A percentile compares a stretch with the other conserved stretches of the same genome.
These are phyloP conservation scores for Alnus rubra DNA, from an alignment of 306 rosid species.

Conservation along the genomic window DNA sequence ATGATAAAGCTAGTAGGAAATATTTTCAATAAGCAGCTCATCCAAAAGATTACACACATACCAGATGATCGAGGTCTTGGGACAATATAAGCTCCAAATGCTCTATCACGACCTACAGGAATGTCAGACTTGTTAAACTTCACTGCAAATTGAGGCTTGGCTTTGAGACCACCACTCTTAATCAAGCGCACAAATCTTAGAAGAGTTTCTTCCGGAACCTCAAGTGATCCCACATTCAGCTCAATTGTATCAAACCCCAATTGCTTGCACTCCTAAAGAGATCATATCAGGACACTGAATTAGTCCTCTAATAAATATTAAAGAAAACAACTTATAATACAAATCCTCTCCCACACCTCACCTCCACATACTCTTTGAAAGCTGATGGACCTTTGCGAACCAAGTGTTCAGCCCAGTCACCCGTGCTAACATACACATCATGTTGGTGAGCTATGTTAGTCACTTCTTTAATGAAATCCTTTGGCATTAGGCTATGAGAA, in stretches of 20 bases:
- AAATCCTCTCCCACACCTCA: slow-evolving; percentile 25
- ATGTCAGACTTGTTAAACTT: slow-evolving; percentile 75
- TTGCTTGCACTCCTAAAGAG: slow-evolving; percentile 75
- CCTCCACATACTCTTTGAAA: slow-evolving; percentile 78
- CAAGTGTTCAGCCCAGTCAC: slow-evolving; percentile 87
- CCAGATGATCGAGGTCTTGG: slow-evolving; percentile 76
- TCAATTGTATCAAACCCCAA: slow-evolving; percentile 86
- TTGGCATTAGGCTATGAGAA: slow-evolving; percentile 77
- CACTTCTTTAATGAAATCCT: slow-evolving; percentile 60
- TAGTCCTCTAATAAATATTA: neutral
- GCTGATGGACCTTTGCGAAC: slow-evolving; percentile 68
- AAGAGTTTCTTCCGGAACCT: slow-evolving; percentile 80
- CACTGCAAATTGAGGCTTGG: slow-evolving; percentile 77
- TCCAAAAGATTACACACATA: slow-evolving; percentile 28
- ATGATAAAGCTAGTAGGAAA: neutral
- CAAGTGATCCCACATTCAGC: slow-evolving; percentile 70
- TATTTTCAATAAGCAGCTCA: neutral
- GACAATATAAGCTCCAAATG: slow-evolving; percentile 79
- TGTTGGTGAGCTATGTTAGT: slow-evolving; percentile 81
- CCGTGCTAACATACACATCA: slow-evolving; percentile 81
- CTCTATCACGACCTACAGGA: slow-evolving; percentile 63
- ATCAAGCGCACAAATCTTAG: slow-evolving; percentile 73
- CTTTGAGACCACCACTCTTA: slow-evolving; percentile 76
- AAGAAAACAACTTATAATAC: neutral
- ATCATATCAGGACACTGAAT: neutral